Conservation (phyloP, 108 stramenopile species). For the Cyclotella sp. region DNA sequence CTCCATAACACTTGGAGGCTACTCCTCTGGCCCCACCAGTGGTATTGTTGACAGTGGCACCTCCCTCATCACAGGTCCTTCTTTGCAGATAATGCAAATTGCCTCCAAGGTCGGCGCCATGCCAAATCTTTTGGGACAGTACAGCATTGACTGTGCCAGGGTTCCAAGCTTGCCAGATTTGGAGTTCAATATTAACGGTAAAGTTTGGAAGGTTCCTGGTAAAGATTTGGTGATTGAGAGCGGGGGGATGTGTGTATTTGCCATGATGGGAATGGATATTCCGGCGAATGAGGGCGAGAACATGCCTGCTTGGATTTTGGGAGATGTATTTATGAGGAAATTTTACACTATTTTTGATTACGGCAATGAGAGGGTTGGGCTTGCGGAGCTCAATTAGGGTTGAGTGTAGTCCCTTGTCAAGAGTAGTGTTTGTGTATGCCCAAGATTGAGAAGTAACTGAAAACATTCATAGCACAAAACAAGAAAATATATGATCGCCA, state of each 20-base stretch:
- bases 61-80: slow-evolving; percentile 90
- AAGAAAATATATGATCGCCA: no score
- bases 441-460: no score
- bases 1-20: slow-evolving; percentile 65
- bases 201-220: slow-evolving; percentile 81
- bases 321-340: slow-evolving; percentile 96
- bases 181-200: slow-evolving; percentile 84
- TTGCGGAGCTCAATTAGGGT: slow-evolving; percentile 70
- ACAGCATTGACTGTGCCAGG: slow-evolving; percentile 89
- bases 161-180: slow-evolving; percentile 72
- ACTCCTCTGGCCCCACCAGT: slow-evolving; percentile 48
- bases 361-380: slow-evolving; percentile 80
- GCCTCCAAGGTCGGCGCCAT: slow-evolving; percentile 86
- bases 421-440: neutral
- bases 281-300: slow-evolving; percentile 47
- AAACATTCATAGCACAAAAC: no score
- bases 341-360: slow-evolving; percentile 97
- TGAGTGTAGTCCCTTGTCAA: neutral
- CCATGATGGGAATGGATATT: slow-evolving; percentile 96
- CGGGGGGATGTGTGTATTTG: slow-evolving; percentile 88
- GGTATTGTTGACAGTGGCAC: slow-evolving; percentile 95
- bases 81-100: slow-evolving; percentile 63
- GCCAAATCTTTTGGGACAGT: slow-evolving; percentile 89
- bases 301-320: slow-evolving; percentile 93
- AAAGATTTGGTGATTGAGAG: slow-evolving; percentile 88